Percentiles rank a stretch among this genome's conserved stretches.
These are phyloP conservation scores for Nakazawaea wickerhamii DNA, from an alignment of 805 yeast species.

Conservation along the genomic window DNA sequence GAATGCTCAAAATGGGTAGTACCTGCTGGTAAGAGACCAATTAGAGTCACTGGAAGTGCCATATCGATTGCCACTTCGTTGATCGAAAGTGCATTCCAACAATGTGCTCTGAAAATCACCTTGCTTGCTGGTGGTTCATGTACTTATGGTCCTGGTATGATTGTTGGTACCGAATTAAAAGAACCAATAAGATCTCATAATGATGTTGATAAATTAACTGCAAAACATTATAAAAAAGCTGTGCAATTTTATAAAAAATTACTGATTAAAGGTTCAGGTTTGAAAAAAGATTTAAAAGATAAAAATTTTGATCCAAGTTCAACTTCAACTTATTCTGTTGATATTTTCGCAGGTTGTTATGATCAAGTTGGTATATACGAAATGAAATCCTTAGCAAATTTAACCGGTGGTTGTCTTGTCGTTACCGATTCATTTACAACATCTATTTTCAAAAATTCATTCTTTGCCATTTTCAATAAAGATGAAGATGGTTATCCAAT, in stretches of 20 bases:
- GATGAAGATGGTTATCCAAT: conserved; percentile 83
- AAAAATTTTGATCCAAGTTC: conserved; percentile 30
- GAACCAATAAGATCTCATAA: conserved; percentile 98
- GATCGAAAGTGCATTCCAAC: conserved; percentile 77
- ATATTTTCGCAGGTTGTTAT: conserved; percentile 90
- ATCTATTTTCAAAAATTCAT: conserved; percentile 88
- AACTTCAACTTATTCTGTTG: conserved; percentile 71
- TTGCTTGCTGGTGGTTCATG: conserved; percentile 94
- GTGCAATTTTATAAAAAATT: conserved; percentile 72
- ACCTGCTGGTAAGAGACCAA: conserved; percentile 75
- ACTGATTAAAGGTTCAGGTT: conserved; percentile 63
- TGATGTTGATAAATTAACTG: conserved; percentile 88
- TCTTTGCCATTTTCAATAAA: conserved; percentile 78
- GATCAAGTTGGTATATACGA: conserved; percentile 95
- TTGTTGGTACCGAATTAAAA: conserved; percentile 84
- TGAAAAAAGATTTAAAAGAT: conserved; percentile 30
- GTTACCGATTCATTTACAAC: conserved; percentile 93
- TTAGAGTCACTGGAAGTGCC: conserved; percentile 93
- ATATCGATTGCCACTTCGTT: conserved; percentile 76
- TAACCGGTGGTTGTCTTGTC: conserved; percentile 86
- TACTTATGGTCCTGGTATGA: conserved; percentile 90
- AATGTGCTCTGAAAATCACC: conserved; percentile 83
- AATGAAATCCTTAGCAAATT: conserved; percentile 80
- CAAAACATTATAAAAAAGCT: conserved; percentile 84
- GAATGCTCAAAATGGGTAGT: conserved; percentile 68